Base-by-base conservation (phyloP, 106 monocot genomes). In the Gastrodia elata region DNA sequence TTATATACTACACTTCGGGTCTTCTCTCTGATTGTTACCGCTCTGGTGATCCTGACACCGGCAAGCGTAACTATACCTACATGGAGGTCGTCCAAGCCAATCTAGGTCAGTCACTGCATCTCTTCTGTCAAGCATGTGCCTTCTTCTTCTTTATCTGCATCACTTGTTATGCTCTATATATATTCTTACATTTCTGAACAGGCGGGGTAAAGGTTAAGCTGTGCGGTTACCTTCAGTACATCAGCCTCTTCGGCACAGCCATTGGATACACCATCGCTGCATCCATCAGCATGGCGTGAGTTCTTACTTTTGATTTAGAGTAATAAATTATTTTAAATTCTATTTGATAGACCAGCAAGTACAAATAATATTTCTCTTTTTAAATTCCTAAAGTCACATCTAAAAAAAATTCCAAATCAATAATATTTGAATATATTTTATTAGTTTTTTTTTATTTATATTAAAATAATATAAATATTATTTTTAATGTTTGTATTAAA, bases 1-100 rank as follows among this genome's bases (percentile, higher is more conserved):
- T 87, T 11, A 87, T 81, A 6, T 83, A 81, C 78, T 87, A 83
- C 75, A 83, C 83, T 33, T 91, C 91, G 1, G 25, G 81, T 5
- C 85, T 91, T 11, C 85, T 91, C 71, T 39, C 91, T 58, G 91
- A 91, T 64, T 91, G 91, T 68, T 91, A 91, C 72, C 73, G 91
- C 48, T 65, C 79, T 44, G 85, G 85, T 36, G 91, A 88, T 61
- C 83, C 80, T 25, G 15, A 68, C 73, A 73, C 80, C 75, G 91
- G 91, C 65, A 85, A 83, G 76, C 80, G 91, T 9, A 91, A 87
- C 81, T 87, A 91, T 73, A 91, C 85, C 35, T 91, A 91, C 79
- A 85, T 79, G 81, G 88, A 88, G 38, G 91, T 88, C 5, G 91
- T 91, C 52, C 38, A 74, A 0, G 85, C 88, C 30, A 77, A 85